phyloP scores from a whole-genome alignment of 345 rosid species.

The Pistacia atlantica region DNA sequence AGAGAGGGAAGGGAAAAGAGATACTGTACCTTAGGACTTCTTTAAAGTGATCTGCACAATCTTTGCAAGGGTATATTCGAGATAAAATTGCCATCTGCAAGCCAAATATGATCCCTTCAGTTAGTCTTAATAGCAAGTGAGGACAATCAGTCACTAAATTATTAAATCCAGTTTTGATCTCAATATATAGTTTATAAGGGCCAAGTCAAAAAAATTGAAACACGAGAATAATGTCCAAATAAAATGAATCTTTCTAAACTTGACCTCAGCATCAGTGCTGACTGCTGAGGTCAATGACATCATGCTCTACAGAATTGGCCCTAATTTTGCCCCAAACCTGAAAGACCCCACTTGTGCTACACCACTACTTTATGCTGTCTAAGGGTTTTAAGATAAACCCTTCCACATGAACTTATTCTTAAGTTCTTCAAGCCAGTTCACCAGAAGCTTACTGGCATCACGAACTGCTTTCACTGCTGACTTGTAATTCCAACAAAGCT shows the following conservation, averaged over 20 bases:
- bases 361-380: too few species aligned
- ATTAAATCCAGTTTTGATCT: not conserved
- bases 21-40: constrained; percentile 73
- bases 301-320: too few species aligned
- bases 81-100: constrained; percentile 88
- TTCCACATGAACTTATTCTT: not conserved
- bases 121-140: not conserved
- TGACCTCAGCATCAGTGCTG: too few species aligned
- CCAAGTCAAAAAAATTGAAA: not conserved
- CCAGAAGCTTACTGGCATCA: not conserved
- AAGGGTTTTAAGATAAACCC: not conserved
- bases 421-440: not conserved
- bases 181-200: not conserved
- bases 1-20: not conserved
- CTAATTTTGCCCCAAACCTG: too few species aligned
- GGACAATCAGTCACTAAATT: not conserved
- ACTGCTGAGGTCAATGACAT: too few species aligned
- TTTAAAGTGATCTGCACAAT: constrained; percentile 95
- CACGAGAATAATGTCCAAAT: not conserved
- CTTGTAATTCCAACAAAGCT: not conserved
- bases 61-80: constrained; percentile 91
- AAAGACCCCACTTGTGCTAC: too few species aligned
- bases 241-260: too few species aligned
- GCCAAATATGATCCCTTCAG: constrained; percentile 17
- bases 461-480: not conserved